Base-by-base conservation (phyloP, 1,284 basidiomycete species). In the Puccinia hordei region DNA sequence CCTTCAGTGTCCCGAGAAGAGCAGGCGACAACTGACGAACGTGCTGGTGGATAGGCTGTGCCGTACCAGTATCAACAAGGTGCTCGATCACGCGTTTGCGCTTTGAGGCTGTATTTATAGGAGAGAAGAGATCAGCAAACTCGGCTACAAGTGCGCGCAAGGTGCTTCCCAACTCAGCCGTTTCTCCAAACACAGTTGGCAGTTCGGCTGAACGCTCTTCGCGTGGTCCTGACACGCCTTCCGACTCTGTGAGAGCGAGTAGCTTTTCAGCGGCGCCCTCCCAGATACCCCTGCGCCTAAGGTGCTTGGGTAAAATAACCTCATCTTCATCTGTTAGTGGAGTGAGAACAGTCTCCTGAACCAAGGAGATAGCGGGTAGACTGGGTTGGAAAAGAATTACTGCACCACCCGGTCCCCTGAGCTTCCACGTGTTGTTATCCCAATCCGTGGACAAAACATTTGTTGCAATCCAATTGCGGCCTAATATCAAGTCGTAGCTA, bases 21-120 rank as follows among this genome's bases (percentile, higher is more conserved):
- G 44, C 24, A 5, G 65, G 65, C 35, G n/a, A 68, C 38, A 68
- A 12, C 35, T 38, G 65, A 15, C 65, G 5, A n/a, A 68, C 65
- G 8, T 10, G 65, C 44, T 68, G 65, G n/a, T 19, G 30, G 24
- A 68, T 44, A 19, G 65, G 65, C 35, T 33, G 27, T 27, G 65
- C 24, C 35, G 35, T 27, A 10, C 65, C 65, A 35, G 65, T 68
- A 44, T 68, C 65, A 68, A 68, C 44, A 41, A 68, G 65, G 44
- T 68, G 65, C 22, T 68, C 17, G 12, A 68, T 22, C 24, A 68
- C 35, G 5, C 19, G 19, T 68, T 68, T 27, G 10, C 44, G 24
- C 15, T 35, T 38, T 10, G 33, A 44, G 35, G 22, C 65, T 15
- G 5, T 22, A 8, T 4, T 12, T 12, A 68, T 44, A 19, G 35